phyloP scores from a whole-genome alignment of 2,329 filamentous ascomycete species.

The Anisogramma anomala region DNA sequence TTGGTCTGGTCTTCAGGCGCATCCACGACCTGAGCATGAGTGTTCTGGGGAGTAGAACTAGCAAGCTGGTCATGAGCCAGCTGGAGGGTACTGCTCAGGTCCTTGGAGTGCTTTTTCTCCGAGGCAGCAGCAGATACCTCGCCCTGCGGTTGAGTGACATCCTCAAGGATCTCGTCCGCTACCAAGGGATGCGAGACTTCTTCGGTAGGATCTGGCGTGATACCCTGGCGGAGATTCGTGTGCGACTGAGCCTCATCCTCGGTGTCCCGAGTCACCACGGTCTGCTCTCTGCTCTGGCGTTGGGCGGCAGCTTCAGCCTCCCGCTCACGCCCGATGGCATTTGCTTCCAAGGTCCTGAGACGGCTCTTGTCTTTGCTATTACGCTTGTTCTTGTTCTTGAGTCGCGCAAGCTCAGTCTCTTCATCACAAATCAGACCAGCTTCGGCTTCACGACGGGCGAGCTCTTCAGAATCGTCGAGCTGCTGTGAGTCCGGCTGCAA shows the following conservation, averaged over 20 bases:
- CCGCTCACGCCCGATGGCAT: conserved; percentile 6
- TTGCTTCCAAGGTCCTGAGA: conserved; percentile 6
- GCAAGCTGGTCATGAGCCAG: not conserved
- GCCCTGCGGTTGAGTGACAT: not conserved
- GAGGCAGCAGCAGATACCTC: not conserved
- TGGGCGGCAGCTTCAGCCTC: conserved; percentile 5
- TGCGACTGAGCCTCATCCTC: not conserved
- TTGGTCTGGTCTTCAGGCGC: not conserved
- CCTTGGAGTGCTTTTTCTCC: not conserved
- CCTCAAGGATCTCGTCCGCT: not conserved
- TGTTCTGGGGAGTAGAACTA: not conserved
- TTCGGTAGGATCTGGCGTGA: not conserved
- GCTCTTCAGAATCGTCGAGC: not conserved
- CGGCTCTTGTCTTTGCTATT: conserved; percentile 12
- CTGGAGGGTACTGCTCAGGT: not conserved
- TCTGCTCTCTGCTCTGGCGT: not conserved
- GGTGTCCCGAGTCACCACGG: not conserved
- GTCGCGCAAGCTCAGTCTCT: conserved; percentile 4
- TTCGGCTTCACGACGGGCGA: conserved; percentile 4
- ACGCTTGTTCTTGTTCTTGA: conserved; percentile 9
- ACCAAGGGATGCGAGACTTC: not conserved
- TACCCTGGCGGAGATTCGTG: not conserved
- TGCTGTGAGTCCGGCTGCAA: not conserved
- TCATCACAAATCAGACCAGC: conserved; percentile 3
- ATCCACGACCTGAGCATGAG: not conserved